Evolutionary conservation across 768 basidiomycete genomes (phyloP).

Genomic region (Boletales sp.): DNA sequence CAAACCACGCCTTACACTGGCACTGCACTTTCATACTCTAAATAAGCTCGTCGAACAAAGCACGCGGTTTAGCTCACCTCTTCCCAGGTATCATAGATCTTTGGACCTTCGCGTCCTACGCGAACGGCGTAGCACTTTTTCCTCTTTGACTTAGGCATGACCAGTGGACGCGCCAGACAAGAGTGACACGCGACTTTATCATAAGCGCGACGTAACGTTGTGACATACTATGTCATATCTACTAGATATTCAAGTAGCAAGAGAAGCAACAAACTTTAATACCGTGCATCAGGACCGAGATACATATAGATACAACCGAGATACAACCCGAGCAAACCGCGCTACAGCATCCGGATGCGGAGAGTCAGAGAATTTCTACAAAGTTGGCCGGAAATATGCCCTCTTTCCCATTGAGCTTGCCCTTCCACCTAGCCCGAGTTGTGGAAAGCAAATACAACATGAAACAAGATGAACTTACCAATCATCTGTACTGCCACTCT

Average conservation of each 20-base stretch:
- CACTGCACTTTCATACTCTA: conserved; percentile 38
- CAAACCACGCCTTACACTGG: conserved; percentile 33
- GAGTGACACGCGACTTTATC: background rate
- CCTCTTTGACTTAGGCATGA: conserved; percentile 27
- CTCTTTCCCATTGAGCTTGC: conserved; percentile 53
- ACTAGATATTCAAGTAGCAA: too few relatives aligned
- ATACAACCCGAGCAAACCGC: conserved; percentile 1
- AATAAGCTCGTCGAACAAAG: background rate
- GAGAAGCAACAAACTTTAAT: too few relatives aligned
- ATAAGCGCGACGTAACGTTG: background rate
- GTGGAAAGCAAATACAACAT: background rate
- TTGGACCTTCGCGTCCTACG: conserved; percentile 53
- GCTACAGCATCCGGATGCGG: background rate
- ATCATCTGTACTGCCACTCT: conserved; percentile 68
- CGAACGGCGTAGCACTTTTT: conserved; percentile 61
- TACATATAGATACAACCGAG: background rate
- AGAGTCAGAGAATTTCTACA: conserved; percentile 54
- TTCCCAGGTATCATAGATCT: conserved; percentile 57
- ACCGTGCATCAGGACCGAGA: background rate
- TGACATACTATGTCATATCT: too few relatives aligned
- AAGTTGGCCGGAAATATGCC: conserved; percentile 85
- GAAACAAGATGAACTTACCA: conserved; percentile 45
- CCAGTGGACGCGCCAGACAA: background rate
- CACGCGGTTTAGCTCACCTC: conserved; percentile 39
- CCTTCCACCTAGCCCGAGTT: conserved; percentile 61